Evolutionary conservation across 1,284 basidiomycete species (phyloP), one percentile per base, ranked within the genome.

Genomic region (Austropuccinia psidii): DNA sequence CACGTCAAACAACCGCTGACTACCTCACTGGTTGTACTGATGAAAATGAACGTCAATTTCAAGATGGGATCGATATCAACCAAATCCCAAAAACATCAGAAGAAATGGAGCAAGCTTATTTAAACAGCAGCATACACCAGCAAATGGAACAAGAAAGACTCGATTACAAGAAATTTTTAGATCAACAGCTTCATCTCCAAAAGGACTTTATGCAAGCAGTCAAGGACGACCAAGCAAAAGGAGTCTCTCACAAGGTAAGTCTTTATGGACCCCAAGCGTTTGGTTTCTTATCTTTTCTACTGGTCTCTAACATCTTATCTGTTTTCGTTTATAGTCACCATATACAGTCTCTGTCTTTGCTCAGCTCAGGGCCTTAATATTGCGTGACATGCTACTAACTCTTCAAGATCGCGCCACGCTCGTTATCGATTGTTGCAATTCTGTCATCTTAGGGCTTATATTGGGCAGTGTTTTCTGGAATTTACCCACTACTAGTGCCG

Each of bases 321-420:
- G 2, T 35, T 60, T 39, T 33, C 4, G 31, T 39, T 24, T 17
- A 39, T 1, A 58, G 83, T 90, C 88, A 76, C 89, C 91, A 2
- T 95, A 93, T 82, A 93, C 90, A 3, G 86, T 93, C 35, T 87
- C 89, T 1, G 91, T 90, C 81, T 80, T 82, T 47, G 85, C 86
- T 2, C 91, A 94, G 80, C 87, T 91, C 21, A 74, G 39, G 31
- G 60, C 70, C 2, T 21, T 73, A 19, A 43, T 65, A 2, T 57
- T 65, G 24, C 60, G 70, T 24, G 70, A 73, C 24, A 21, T 65
- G 7, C 70, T 87, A 77, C 86, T 88, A 80, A 84, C 86, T 73
- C 81, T 91, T 75, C 91, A 94, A 81, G 90, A 95, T 82, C 85
- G 84, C 74, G 91, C 93, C 80, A 89, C 90, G 78, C 82, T 94